These are phyloP conservation scores for Dillenia turbinata DNA, from an alignment of 164 flowering plant species.

Conservation along the genomic window DNA sequence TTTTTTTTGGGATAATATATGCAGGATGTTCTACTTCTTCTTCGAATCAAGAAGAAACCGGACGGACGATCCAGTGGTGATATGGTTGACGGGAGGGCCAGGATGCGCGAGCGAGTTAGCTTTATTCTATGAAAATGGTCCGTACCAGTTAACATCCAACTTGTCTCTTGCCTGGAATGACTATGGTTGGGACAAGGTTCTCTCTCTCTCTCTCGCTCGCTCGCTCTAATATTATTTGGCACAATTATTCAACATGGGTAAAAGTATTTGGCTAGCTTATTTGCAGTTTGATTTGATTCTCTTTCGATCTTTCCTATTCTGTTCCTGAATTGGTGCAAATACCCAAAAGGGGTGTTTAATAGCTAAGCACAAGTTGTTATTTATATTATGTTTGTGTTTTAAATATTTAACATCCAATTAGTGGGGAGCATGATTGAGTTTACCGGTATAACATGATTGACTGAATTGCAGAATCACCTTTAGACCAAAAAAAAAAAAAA, in stretches of 20 bases:
- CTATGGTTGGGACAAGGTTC: slow-evolving; percentile 88
- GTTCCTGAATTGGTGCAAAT: not conserved
- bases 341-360: not conserved
- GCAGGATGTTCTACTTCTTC: slow-evolving; percentile 91
- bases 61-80: slow-evolving; percentile 65
- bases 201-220: not conserved
- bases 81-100: slow-evolving; percentile 84
- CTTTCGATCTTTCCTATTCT: no score
- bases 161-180: slow-evolving; percentile 75
- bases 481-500: no score
- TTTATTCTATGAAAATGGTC: slow-evolving; percentile 74
- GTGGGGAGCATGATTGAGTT: no score
- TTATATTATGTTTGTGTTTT: no score
- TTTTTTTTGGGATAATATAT: not conserved
- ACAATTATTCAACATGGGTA: no score
- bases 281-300: no score
- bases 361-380: no score
- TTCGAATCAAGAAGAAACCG: slow-evolving; percentile 70
- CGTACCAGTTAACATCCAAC: slow-evolving; percentile 56
- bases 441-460: no score
- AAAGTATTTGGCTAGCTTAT: no score
- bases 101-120: slow-evolving; percentile 79
- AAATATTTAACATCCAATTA: no score
- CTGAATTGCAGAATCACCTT: no score
- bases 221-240: not conserved